phyloP scores from a whole-genome alignment of 768 basidiomycete species.

The Gautieria morchelliformis region DNA sequence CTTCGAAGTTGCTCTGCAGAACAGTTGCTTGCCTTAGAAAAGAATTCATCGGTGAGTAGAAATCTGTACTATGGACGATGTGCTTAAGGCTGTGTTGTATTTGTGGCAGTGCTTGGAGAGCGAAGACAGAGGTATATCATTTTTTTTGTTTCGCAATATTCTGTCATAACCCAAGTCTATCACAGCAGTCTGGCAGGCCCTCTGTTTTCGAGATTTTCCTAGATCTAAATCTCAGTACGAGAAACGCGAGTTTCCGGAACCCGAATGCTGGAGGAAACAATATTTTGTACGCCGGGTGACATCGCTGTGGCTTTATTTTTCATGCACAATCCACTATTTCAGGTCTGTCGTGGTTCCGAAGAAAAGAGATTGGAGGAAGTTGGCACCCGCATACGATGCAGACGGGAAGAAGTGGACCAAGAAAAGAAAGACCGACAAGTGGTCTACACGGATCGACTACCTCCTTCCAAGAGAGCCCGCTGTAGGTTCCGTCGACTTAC shows the following conservation, averaged over 20 bases:
- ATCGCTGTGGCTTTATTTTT: not conserved
- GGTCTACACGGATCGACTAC: conserved; percentile 61
- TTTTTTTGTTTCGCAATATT: not conserved
- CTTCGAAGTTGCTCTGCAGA: conserved; percentile 65
- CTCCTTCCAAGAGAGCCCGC: conserved; percentile 54
- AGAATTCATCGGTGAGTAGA: conserved; percentile 53
- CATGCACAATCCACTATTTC: conserved; percentile 9
- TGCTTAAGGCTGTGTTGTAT: not conserved
- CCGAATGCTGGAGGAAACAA: conserved; percentile 58
- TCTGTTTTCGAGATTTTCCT: conserved; percentile 55
- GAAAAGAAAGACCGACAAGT: conserved; percentile 71
- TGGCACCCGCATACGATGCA: conserved; percentile 49
- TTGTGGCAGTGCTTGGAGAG: not conserved
- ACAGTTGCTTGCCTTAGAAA: conserved; percentile 59
- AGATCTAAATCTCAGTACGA: conserved; percentile 40
- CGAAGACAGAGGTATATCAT: conserved; percentile 3
- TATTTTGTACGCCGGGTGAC: conserved; percentile 40
- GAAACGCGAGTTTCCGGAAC: conserved; percentile 31
- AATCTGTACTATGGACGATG: not conserved
- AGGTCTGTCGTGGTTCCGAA: conserved; percentile 53
- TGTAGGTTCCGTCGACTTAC: conserved; percentile 26
- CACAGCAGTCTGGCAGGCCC: conserved; percentile 19
- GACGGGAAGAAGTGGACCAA: conserved; percentile 61
- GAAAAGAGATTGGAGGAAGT: conserved; percentile 55
- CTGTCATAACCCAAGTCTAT: conserved; percentile 26